Percentiles rank a stretch among this genome's conserved stretches.
Conservation (phyloP, 192 early-diverging fungal species). For the Lunasporangiospora selenospora region DNA sequence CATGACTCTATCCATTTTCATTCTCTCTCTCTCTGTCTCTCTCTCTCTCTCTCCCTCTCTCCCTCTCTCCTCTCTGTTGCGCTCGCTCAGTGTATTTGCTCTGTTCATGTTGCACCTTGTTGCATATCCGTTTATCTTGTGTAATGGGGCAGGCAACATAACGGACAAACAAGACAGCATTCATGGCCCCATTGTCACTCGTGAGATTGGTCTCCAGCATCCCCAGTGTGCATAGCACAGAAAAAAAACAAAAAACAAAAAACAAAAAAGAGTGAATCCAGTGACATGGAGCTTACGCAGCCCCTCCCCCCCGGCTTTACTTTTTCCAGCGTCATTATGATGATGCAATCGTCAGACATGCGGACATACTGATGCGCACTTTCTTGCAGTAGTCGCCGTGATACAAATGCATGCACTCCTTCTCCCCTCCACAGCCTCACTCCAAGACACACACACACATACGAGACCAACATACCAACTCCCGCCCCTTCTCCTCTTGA, state of each 20-base stretch:
- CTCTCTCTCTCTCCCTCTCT: background rate
- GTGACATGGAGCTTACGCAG: too few relatives aligned
- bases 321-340: too few relatives aligned
- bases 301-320: too few relatives aligned
- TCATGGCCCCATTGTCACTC: slow-evolving; percentile 52
- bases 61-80: background rate
- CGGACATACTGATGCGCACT: background rate
- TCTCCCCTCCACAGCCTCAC: background rate
- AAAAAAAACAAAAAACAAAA: background rate
- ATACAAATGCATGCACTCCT: background rate
- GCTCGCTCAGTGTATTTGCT: too few relatives aligned
- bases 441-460: background rate
- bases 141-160: background rate
- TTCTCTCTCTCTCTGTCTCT: background rate
- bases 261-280: too few relatives aligned
- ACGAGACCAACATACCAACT: background rate
- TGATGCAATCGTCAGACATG: slow-evolving; percentile 8
- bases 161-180: slow-evolving; percentile 37
- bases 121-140: background rate
- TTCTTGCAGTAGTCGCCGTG: background rate
- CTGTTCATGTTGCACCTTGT: background rate
- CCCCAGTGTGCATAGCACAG: slow-evolving; percentile 67
- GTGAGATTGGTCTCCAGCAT: slow-evolving; percentile 53
- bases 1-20: too few relatives aligned
- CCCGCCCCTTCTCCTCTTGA: background rate